A percentile compares a stretch with the other conserved stretches of the same genome.
Conservation (phyloP, 805 yeast species). For the Myxozyma monticola region DNA sequence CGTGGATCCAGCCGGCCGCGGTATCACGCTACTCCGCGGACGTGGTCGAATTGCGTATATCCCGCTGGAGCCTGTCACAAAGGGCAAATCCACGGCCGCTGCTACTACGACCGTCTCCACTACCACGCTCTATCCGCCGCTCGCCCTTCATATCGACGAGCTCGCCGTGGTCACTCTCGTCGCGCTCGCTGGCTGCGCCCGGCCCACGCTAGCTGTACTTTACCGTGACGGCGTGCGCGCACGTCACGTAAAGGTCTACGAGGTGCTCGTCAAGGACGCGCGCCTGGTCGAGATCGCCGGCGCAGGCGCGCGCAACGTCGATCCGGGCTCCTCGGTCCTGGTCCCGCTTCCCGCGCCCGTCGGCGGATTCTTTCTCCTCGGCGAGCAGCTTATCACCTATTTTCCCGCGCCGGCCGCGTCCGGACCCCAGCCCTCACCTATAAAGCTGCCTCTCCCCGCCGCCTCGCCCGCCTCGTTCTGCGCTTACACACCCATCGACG, state of each 20-base stretch:
- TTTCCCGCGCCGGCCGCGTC: background rate
- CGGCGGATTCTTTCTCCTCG: slow-evolving; percentile 27
- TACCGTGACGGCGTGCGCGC: slow-evolving; percentile 25
- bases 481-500: slow-evolving; percentile 27
- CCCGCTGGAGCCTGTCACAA: slow-evolving; percentile 13
- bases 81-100: slow-evolving; percentile 1
- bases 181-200: slow-evolving; percentile 9
- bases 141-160: slow-evolving; percentile 26
- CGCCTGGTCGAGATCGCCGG: slow-evolving; percentile 7
- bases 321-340: slow-evolving; percentile 24
- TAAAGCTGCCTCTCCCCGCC: no score
- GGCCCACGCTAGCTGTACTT: slow-evolving; percentile 26
- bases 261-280: slow-evolving; percentile 12
- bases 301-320: slow-evolving; percentile 21
- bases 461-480: no score
- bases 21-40: slow-evolving; percentile 17
- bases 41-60: slow-evolving; percentile 22
- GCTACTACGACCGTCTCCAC: background rate
- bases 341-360: slow-evolving; percentile 12
- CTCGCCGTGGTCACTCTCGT: slow-evolving; percentile 18
- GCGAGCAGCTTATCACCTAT: slow-evolving; percentile 29
- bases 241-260: slow-evolving; percentile 26
- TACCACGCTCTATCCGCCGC: slow-evolving; percentile 14
- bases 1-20: slow-evolving; percentile 24
- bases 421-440: no score